phyloP scores from a whole-genome alignment of 169 alveolate genomes.

The Pseudocohnilembus persalinus region DNA sequence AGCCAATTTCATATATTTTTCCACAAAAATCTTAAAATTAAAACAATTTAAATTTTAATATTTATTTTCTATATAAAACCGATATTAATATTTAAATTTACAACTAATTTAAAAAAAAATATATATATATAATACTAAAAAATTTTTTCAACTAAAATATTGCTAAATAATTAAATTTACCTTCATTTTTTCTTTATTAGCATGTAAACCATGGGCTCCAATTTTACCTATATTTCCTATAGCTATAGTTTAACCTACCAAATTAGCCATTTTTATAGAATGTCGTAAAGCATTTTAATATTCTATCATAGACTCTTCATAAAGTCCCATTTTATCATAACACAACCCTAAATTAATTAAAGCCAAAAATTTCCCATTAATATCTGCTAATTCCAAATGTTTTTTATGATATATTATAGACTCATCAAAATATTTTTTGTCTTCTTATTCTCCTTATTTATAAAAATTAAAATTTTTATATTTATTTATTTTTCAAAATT shows the following conservation, averaged over 20 bases:
- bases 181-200: slow-evolving; percentile 56
- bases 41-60: too few relatives aligned
- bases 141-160: slow-evolving; percentile 13
- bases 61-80: too few relatives aligned
- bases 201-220: slow-evolving; percentile 54
- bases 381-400: slow-evolving; percentile 78
- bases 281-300: slow-evolving; percentile 73
- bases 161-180: slow-evolving; percentile 20
- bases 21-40: slow-evolving; percentile 42
- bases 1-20: slow-evolving; percentile 63
- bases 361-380: slow-evolving; percentile 79
- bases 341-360: slow-evolving; percentile 75
- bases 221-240: slow-evolving; percentile 79
- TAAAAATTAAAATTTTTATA: too few relatives aligned
- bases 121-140: background rate
- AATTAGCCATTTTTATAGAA: slow-evolving; percentile 70
- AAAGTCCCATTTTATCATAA: slow-evolving; percentile 58
- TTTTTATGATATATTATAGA: slow-evolving; percentile 67
- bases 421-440: slow-evolving; percentile 45
- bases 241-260: slow-evolving; percentile 75
- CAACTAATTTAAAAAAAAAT: too few relatives aligned
- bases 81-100: too few relatives aligned
- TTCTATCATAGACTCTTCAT: slow-evolving; percentile 56
- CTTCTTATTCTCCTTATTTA: slow-evolving; percentile 12
- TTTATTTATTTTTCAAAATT: too few relatives aligned